Percentiles rank a stretch among this genome's conserved stretches.
Conservation (phyloP, 164 flowering plant genomes). For the Vitis riparia region DNA sequence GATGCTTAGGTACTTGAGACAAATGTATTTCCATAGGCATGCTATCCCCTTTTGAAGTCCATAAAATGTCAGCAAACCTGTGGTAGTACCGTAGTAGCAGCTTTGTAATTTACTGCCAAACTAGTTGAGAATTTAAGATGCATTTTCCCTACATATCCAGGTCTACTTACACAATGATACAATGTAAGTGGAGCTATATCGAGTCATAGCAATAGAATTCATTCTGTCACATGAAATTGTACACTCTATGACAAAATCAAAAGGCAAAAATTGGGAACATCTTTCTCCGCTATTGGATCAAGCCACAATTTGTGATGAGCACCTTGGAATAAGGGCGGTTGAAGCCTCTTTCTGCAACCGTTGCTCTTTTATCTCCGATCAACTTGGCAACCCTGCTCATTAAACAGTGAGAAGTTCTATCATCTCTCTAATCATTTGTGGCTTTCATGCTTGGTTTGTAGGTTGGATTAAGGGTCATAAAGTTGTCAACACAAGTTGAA, state of each 20-base stretch:
- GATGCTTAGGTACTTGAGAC: not conserved
- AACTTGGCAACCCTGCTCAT: slow-evolving; percentile 80
- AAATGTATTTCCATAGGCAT: not conserved
- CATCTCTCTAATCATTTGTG: no score
- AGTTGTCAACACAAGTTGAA: no score
- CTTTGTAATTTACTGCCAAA: no score
- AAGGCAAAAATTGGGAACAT: not conserved
- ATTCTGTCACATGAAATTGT: not conserved
- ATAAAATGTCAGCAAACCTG: no score
- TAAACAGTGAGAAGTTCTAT: slow-evolving; percentile 2
- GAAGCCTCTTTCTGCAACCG: slow-evolving; percentile 94
- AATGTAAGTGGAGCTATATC: not conserved
- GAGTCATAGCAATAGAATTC: not conserved
- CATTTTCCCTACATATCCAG: no score
- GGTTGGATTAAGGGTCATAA: no score
- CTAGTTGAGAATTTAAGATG: no score
- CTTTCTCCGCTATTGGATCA: slow-evolving; percentile 32
- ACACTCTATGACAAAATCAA: not conserved
- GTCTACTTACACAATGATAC: not conserved
- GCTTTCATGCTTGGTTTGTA: no score
- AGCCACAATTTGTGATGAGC: slow-evolving; percentile 73
- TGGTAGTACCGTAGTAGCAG: no score
- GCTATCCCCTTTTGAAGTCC: not conserved
- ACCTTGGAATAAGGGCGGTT: slow-evolving; percentile 93
- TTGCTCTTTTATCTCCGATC: slow-evolving; percentile 91